phyloP scores from a whole-genome alignment of 257 asterid species.

The Plectranthus barbatus region DNA sequence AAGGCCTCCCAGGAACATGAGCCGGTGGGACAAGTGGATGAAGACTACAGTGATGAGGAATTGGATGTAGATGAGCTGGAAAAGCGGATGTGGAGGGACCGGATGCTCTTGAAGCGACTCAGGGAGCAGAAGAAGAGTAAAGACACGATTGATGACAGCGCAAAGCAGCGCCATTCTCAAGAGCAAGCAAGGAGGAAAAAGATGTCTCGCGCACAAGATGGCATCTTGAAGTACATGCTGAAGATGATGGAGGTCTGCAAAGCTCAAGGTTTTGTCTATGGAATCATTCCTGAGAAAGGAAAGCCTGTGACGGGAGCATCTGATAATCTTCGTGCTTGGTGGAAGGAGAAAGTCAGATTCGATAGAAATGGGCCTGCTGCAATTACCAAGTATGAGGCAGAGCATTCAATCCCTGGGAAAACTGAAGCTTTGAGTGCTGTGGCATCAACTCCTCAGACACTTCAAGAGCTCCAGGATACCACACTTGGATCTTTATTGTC shows the following conservation, averaged over 20 bases:
- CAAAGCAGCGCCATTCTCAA: constrained; percentile 38
- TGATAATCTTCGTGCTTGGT: constrained; percentile 56
- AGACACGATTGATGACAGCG: constrained; percentile 23
- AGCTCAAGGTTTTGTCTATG: constrained; percentile 63
- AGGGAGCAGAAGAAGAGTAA: constrained; percentile 42
- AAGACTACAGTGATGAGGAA: constrained; percentile 49
- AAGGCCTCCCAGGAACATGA: constrained; percentile 23
- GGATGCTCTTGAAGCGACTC: constrained; percentile 37
- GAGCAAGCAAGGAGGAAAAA: constrained; percentile 63
- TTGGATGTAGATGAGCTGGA: constrained; percentile 46
- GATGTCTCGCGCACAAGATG: constrained; percentile 65
- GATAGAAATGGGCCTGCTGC: constrained; percentile 60
- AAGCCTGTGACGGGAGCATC: constrained; percentile 60
- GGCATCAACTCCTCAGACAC: constrained; percentile 28
- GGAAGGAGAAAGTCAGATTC: constrained; percentile 60
- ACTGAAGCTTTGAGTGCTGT: constrained; percentile 25
- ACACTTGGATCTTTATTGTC: constrained; percentile 52
- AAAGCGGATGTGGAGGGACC: constrained; percentile 50
- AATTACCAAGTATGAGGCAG: constrained; percentile 34
- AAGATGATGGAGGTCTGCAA: constrained; percentile 63
- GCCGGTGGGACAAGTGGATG: constrained; percentile 27
- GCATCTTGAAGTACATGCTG: constrained; percentile 55
- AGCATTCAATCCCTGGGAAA: constrained; percentile 25
- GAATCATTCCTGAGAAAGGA: constrained; percentile 60
- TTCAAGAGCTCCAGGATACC: constrained; percentile 51